Base-by-base conservation (phyloP, 2,329 filamentous ascomycete species). In the Parastagonospora nodorum region DNA sequence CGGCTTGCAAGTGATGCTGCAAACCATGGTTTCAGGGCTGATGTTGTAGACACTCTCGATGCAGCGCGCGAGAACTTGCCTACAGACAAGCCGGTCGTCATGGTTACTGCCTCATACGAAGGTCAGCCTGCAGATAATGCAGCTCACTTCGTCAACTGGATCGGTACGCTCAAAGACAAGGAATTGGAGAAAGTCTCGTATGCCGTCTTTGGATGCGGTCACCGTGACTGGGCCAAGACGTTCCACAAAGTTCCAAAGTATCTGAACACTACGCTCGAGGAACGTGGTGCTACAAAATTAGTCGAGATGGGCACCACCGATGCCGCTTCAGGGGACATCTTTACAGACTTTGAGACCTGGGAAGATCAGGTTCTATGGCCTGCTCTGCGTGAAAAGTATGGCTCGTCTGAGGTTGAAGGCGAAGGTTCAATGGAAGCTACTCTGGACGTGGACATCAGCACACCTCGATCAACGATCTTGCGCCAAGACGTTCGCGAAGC, bases 101-200 rank as follows among this genome's bases (percentile, higher is more conserved):
- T 78, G 14, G 60, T 78, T 37, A 74, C 74, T 4, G 69, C 74
- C 2, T 74, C 69, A 0, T 78, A 77, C 42, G 75, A 78, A 52
- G 76, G 76, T 9, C 67, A 74, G 19, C 75, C 76, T 3, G 64
- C 75, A 2, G 76, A 77, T 41, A 78, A 78, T 40, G 75, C 75
- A 0, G 69, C 67, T 3, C 69, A 75, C 40, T 78, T 77, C 38
- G 67, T 75, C 14, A 66, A 69, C 14, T 78, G 75, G 76, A 46
- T 77, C 0, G 58, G 64, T 12, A 57, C 54, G 2, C 50, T 69
- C 10, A 66, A 71, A 29, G 65, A 44, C 1, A 57, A 60, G 1
- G 66, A 69, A 39, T 43, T 75, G 8, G 55, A 68, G 5, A 67
- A 69, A 5, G 69, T 74, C 2, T 66, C 69, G 1, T 78, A 74